Percentiles rank a stretch among this genome's conserved stretches.
Evolutionary conservation across 176 grass and related monocot species (phyloP).

Genomic region (Pharus latifolius): DNA sequence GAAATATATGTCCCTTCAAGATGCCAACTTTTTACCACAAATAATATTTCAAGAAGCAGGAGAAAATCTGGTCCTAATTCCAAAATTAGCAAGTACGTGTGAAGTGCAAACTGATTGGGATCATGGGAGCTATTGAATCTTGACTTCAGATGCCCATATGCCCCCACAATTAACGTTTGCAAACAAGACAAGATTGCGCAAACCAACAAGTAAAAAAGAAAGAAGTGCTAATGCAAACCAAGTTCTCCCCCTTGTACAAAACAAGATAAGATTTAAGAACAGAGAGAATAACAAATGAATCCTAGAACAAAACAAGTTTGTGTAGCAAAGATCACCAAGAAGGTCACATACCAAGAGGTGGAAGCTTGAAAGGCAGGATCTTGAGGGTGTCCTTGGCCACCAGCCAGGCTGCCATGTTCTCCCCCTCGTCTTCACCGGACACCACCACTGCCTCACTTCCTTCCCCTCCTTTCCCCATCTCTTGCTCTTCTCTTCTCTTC

Average conservation of each 20-base stretch:
- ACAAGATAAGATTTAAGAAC: not conserved
- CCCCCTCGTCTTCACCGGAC: constrained; percentile 19
- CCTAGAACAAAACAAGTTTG: not conserved
- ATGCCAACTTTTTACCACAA: not conserved
- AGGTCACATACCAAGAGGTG: constrained; percentile 38
- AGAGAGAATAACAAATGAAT: not conserved
- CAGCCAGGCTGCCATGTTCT: constrained; percentile 97
- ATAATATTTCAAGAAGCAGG: not conserved
- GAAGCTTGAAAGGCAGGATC: constrained; percentile 85
- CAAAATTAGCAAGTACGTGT: not conserved
- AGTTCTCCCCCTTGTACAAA: not conserved
- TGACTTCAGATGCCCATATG: not conserved
- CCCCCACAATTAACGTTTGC: not conserved
- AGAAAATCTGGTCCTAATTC: not conserved
- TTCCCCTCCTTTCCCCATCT: constrained; percentile 73
- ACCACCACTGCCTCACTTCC: constrained; percentile 38
- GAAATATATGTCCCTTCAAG: not conserved
- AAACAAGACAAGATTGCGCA: not conserved
- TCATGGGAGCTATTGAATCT: not conserved
- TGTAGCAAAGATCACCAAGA: not conserved
- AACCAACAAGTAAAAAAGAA: not conserved
- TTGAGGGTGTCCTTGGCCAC: constrained; percentile 82
- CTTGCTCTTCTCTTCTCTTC: not conserved
- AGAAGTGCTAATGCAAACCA: not conserved
- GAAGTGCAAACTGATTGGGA: not conserved